phyloP scores from a whole-genome alignment of 257 asterid species.

The Plantago ovata region DNA sequence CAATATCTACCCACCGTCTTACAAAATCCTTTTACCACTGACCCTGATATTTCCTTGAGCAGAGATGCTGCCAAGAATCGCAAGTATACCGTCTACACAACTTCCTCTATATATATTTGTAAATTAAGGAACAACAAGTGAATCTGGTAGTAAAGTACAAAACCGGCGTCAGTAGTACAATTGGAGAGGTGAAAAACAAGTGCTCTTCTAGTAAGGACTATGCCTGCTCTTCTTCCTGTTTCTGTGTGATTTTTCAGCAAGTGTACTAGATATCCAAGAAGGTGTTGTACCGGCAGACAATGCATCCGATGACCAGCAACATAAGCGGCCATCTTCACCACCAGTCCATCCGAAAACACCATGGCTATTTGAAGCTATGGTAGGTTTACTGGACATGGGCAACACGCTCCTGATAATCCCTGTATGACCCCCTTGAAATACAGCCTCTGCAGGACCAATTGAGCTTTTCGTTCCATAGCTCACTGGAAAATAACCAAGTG shows the following conservation, averaged over 20 bases:
- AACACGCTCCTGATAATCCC: slow-evolving; percentile 69
- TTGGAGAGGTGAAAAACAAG: not conserved
- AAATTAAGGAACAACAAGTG: not conserved
- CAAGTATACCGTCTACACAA: not conserved
- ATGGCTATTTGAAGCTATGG: slow-evolving; percentile 26
- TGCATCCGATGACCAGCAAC: slow-evolving; percentile 74
- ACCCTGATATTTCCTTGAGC: not conserved
- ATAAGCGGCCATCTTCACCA: slow-evolving; percentile 90
- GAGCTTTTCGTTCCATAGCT: slow-evolving; percentile 22
- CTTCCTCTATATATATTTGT: not conserved
- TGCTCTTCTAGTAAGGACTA: slow-evolving; percentile 49
- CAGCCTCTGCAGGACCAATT: slow-evolving; percentile 68
- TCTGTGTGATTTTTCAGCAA: slow-evolving; percentile 55
- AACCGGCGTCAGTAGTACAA: not conserved
- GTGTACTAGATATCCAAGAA: slow-evolving; percentile 62
- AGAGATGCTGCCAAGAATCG: not conserved
- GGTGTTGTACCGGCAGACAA: slow-evolving; percentile 27
- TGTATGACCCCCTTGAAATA: slow-evolving; percentile 76
- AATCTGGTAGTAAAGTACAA: slow-evolving; percentile 1
- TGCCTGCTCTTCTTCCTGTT: slow-evolving; percentile 42
- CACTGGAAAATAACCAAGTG: slow-evolving; percentile 79
- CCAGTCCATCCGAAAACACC: slow-evolving; percentile 89
- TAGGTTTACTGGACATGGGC: slow-evolving; percentile 45
- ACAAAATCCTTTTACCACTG: not conserved
- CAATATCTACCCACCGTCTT: too few relatives aligned